Conservation (phyloP, 805 yeast species). For the Yarrowia porcina region DNA sequence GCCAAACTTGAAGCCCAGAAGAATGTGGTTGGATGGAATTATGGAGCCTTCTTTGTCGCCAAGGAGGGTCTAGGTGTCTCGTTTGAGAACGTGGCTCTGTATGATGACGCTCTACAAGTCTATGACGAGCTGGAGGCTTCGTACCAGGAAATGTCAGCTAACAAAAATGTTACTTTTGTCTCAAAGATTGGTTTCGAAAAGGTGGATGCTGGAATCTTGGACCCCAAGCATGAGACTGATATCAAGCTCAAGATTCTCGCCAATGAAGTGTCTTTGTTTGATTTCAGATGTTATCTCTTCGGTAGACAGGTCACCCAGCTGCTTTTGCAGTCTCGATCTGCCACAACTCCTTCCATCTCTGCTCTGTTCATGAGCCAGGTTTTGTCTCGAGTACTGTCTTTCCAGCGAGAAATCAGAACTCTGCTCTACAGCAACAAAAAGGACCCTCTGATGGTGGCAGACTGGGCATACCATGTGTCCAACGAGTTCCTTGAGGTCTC, state of each 20-base stretch:
- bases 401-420: conserved; percentile 43
- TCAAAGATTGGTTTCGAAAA: conserved; percentile 35
- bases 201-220: conserved; percentile 29
- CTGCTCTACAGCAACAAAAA: conserved; percentile 32
- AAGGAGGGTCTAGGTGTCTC: conserved; percentile 53
- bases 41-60: conserved; percentile 44
- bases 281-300: conserved; percentile 41
- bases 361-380: conserved; percentile 34
- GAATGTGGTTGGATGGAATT: conserved; percentile 45
- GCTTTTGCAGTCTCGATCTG: conserved; percentile 34
- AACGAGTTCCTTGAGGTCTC: conserved; percentile 44
- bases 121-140: conserved; percentile 47
- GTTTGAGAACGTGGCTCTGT: conserved; percentile 53
- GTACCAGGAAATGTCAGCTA: conserved; percentile 32
- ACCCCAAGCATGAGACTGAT: conserved; percentile 29
- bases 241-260: conserved; percentile 38
- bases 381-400: conserved; percentile 37
- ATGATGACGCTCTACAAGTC: conserved; percentile 56
- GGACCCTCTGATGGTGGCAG: conserved; percentile 32
- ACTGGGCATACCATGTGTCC: conserved; percentile 40
- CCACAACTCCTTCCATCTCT: conserved; percentile 32
- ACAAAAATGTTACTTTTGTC: conserved; percentile 37
- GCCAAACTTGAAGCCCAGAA: conserved; percentile 41
- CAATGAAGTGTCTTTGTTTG: conserved; percentile 41
- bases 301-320: conserved; percentile 39